Conservation (phyloP, 257 asterid species). For the Forsythia suspensa region DNA sequence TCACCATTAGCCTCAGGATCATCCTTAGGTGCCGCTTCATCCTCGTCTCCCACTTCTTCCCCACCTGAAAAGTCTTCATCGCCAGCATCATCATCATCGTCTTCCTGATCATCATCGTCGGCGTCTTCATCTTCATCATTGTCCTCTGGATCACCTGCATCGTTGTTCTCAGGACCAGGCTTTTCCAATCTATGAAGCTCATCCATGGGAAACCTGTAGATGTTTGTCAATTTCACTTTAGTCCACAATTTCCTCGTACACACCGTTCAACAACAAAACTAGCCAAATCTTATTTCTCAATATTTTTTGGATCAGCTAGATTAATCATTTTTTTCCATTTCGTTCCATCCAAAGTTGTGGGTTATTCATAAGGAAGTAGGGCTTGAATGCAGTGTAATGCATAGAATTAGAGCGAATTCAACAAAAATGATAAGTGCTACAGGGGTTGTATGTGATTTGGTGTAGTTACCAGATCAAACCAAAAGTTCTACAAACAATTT, state of each 20-base stretch:
- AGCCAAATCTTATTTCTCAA: neutral
- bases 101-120: constrained; percentile 37
- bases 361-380: neutral
- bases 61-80: constrained; percentile 88
- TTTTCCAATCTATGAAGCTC: constrained; percentile 43
- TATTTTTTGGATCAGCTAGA: neutral
- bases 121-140: constrained; percentile 66
- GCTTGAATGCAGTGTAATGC: neutral
- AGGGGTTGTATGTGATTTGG: neutral
- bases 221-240: neutral
- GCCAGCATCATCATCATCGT: constrained; percentile 59
- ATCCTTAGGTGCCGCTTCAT: constrained; percentile 58
- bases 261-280: neutral
- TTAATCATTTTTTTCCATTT: too few relatives aligned
- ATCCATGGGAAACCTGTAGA: constrained; percentile 61
- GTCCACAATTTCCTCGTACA: neutral
- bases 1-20: constrained; percentile 63
- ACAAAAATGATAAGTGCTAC: neutral
- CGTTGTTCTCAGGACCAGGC: constrained; percentile 55
- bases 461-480: too few relatives aligned
- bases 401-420: neutral
- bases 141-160: constrained; percentile 69
- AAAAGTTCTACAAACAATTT: too few relatives aligned
- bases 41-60: constrained; percentile 68
- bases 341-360: neutral